Conservation (phyloP, 768 basidiomycete species). For the Lanmaoa pseudosensibilis region DNA sequence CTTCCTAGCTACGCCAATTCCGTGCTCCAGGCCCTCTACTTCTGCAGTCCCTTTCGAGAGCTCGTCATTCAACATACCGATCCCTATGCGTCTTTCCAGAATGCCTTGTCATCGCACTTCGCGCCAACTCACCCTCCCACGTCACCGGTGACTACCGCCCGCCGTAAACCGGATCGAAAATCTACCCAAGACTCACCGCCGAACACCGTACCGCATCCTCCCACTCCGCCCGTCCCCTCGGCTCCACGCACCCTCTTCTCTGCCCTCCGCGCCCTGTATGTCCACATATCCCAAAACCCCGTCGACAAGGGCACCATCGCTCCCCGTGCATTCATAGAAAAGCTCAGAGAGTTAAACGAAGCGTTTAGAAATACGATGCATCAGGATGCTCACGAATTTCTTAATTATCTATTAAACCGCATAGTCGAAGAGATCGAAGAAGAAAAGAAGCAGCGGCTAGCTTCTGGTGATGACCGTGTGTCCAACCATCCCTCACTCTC, state of each 20-base stretch:
- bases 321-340: slow-evolving; percentile 90
- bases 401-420: slow-evolving; percentile 90
- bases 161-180: slow-evolving; percentile 61
- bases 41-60: slow-evolving; percentile 90
- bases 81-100: slow-evolving; percentile 41
- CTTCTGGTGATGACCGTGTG: slow-evolving; percentile 67
- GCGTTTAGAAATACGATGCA: slow-evolving; percentile 89
- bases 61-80: slow-evolving; percentile 75
- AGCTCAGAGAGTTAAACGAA: slow-evolving; percentile 90
- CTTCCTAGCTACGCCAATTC: slow-evolving; percentile 88
- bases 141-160: slow-evolving; percentile 35
- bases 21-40: slow-evolving; percentile 96
- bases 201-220: slow-evolving; percentile 29
- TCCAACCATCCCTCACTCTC: slow-evolving; percentile 15
- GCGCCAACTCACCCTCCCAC: slow-evolving; percentile 22
- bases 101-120: slow-evolving; percentile 30
- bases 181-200: slow-evolving; percentile 37
- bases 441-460: slow-evolving; percentile 50
- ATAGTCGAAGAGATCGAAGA: slow-evolving; percentile 92
- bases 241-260: slow-evolving; percentile 80
- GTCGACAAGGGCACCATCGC: slow-evolving; percentile 81
- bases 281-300: slow-evolving; percentile 77
- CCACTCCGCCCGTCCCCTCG: slow-evolving; percentile 50
- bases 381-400: slow-evolving; percentile 98
- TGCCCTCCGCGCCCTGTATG: slow-evolving; percentile 89